Conservation (phyloP, 129 eudicot genomes). For the Arctium lappa region DNA sequence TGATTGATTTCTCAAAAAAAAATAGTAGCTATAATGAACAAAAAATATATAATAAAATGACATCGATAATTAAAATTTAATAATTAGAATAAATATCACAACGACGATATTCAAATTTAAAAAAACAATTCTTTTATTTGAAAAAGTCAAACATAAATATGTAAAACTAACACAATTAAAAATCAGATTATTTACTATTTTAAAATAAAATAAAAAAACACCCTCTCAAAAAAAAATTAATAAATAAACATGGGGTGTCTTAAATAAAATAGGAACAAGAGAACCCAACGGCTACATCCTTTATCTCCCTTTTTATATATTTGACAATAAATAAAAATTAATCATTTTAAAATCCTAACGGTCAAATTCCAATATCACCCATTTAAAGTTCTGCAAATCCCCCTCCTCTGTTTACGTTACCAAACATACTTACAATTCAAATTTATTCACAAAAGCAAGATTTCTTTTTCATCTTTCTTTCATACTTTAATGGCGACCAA, state of each 20-base stretch:
- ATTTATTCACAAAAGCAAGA: slow-evolving; percentile 29
- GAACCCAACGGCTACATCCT: slow-evolving; percentile 27
- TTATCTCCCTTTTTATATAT: not conserved
- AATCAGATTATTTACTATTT: not conserved
- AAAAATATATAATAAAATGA: too few species aligned
- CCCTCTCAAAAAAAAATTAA: too few species aligned
- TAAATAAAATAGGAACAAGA: not conserved
- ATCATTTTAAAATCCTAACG: slow-evolving; percentile 17
- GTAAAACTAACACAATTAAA: not conserved
- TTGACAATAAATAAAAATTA: not conserved
- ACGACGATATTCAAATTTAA: too few species aligned
- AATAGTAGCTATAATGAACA: too few species aligned
- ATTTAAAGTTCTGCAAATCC: slow-evolving; percentile 13
- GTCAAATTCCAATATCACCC: slow-evolving; percentile 18
- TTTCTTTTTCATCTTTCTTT: slow-evolving; percentile 8
- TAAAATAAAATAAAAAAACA: too few species aligned
- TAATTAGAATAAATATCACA: too few species aligned
- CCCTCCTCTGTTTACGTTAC: slow-evolving; percentile 24
- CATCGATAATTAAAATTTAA: too few species aligned
- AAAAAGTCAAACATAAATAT: not conserved
- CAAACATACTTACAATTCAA: slow-evolving; percentile 4
- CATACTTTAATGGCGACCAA: slow-evolving; percentile 28
- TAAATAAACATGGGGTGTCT: not conserved
- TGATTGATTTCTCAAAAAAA: too few species aligned
- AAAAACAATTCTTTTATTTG: not conserved